These are phyloP conservation scores for Aspergillus baeticus DNA, from an alignment of 495 filamentous ascomycete species.

Conservation along the genomic window DNA sequence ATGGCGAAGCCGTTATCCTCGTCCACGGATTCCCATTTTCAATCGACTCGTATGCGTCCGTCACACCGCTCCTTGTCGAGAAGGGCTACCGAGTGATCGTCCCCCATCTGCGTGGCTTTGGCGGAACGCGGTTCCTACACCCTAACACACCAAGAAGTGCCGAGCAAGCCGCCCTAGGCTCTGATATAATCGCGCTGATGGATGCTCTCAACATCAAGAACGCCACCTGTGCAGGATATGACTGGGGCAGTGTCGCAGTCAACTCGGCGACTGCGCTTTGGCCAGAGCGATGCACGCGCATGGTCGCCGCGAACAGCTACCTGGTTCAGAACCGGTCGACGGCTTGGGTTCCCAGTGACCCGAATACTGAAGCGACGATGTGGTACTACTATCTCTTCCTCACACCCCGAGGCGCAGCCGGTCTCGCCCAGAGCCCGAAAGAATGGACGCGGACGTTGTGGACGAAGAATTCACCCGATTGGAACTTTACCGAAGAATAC, in stretches of 20 bases:
- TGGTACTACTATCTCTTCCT: slow-evolving; percentile 9
- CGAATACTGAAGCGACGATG: neutral
- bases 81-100: slow-evolving; percentile 1
- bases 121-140: slow-evolving; percentile 1
- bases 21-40: slow-evolving; percentile 6
- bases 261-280: neutral
- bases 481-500: slow-evolving; percentile 5
- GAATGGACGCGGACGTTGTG: neutral
- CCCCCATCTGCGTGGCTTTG: neutral
- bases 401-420: neutral
- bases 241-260: slow-evolving; percentile 3
- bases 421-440: neutral
- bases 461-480: neutral
- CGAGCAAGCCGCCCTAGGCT: slow-evolving; percentile 3
- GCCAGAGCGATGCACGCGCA: slow-evolving; percentile 5
- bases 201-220: neutral
- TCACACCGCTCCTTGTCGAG: slow-evolving; percentile 3
- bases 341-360: neutral
- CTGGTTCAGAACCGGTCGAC: slow-evolving; percentile 5
- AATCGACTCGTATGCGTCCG: slow-evolving; percentile 1
- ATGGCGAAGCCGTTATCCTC: neutral
- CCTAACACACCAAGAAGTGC: neutral
- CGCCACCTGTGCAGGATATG: slow-evolving; percentile 4
- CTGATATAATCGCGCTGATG: slow-evolving; percentile 4
- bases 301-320: slow-evolving; percentile 7